A percentile compares a stretch with the other conserved stretches of the same genome.
These are phyloP conservation scores for Irpex rosettiformis DNA, from an alignment of 1,284 basidiomycete genomes.

Conservation along the genomic window DNA sequence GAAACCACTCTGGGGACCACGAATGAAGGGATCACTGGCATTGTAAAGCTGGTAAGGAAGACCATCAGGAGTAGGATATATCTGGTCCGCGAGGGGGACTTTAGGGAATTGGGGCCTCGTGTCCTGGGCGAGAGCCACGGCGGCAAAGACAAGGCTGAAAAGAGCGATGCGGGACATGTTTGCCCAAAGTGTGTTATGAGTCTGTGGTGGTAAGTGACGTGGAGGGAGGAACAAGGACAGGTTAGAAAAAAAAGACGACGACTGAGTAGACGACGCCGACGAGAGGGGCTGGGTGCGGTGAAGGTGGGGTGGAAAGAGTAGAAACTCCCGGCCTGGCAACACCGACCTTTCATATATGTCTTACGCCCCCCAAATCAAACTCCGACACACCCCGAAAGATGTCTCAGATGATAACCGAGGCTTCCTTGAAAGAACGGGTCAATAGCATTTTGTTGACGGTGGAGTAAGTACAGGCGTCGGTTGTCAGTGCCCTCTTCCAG, in stretches of 20 bases:
- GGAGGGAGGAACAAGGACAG: not conserved
- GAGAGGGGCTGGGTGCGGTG: not conserved
- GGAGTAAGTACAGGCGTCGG: not conserved
- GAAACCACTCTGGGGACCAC: constrained; percentile 61
- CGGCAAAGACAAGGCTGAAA: constrained; percentile 34
- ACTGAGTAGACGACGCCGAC: constrained; percentile 3
- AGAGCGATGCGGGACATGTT: constrained; percentile 43
- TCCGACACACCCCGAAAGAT: not conserved
- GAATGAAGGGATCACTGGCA: constrained; percentile 34
- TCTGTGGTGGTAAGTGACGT: constrained; percentile 15
- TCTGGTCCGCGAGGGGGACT: constrained; percentile 34
- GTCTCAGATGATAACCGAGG: not conserved
- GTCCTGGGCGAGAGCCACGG: constrained; percentile 23
- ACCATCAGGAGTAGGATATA: not conserved
- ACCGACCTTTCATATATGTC: not conserved
- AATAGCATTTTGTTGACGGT: not conserved
- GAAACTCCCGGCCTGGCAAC: not conserved
- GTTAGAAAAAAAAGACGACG: constrained; percentile 1
- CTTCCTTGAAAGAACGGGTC: not conserved
- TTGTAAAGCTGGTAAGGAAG: constrained; percentile 52
- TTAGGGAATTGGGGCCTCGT: constrained; percentile 31
- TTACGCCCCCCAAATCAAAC: not conserved
- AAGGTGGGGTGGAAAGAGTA: too few relatives aligned
- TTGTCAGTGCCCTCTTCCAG: not conserved
- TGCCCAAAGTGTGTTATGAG: not conserved